These are phyloP conservation scores for Tylopilus rubrobrunneus DNA, from an alignment of 768 basidiomycete genomes.

Conservation along the genomic window DNA sequence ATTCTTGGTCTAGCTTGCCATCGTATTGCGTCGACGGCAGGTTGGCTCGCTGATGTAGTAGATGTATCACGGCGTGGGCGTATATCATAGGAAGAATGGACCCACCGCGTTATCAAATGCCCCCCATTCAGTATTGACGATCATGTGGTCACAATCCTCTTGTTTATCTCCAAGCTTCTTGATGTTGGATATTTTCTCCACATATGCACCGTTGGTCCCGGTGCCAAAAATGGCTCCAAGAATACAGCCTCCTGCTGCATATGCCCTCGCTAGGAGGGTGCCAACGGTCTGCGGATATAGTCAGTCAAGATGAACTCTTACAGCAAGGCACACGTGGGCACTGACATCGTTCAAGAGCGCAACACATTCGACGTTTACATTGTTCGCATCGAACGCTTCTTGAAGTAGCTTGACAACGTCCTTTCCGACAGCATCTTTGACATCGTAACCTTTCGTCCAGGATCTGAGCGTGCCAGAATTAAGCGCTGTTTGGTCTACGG, in stretches of 20 bases:
- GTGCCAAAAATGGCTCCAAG: slow-evolving; percentile 95
- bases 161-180: slow-evolving; percentile 70
- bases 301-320: slow-evolving; percentile 5
- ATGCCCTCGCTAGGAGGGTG: slow-evolving; percentile 87
- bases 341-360: slow-evolving; percentile 93
- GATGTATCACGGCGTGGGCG: not conserved
- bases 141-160: slow-evolving; percentile 72
- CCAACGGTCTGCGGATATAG: slow-evolving; percentile 75
- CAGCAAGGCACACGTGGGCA: slow-evolving; percentile 33
- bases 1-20: slow-evolving; percentile 86
- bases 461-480: slow-evolving; percentile 87
- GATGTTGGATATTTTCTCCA: slow-evolving; percentile 83
- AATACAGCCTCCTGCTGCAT: slow-evolving; percentile 87
- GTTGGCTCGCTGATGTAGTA: slow-evolving; percentile 58
- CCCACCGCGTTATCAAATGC: slow-evolving; percentile 89
- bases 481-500: slow-evolving; percentile 94
- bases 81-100: not conserved
- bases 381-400: slow-evolving; percentile 87
- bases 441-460: slow-evolving; percentile 96
- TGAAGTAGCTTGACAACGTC: slow-evolving; percentile 89
- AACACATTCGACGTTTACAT: slow-evolving; percentile 86
- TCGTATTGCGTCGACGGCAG: slow-evolving; percentile 89
- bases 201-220: slow-evolving; percentile 97
- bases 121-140: slow-evolving; percentile 98
- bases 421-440: slow-evolving; percentile 82